These are phyloP conservation scores for Moniliophthora roreri DNA, from an alignment of 1,284 basidiomycete genomes.

Conservation along the genomic window DNA sequence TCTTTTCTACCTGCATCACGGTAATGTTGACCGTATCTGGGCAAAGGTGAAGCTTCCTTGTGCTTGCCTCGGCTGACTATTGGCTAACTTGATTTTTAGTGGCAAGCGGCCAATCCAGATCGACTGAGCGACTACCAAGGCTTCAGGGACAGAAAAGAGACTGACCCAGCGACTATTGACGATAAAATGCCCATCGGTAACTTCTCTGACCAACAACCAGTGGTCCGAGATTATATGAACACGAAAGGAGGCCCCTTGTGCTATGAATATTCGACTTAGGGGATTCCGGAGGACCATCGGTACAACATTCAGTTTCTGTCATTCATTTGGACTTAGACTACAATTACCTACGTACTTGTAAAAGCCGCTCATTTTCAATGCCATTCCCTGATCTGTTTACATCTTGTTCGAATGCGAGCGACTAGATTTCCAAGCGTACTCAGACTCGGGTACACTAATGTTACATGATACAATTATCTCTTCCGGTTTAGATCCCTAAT, in stretches of 20 bases:
- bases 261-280: neutral
- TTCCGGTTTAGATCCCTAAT: too few species aligned
- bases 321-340: too few species aligned
- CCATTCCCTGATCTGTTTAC: too few species aligned
- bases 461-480: too few species aligned
- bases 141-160: neutral
- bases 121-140: neutral
- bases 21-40: neutral
- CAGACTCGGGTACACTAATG: too few species aligned
- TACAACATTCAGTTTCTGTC: too few species aligned
- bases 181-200: neutral
- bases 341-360: too few species aligned
- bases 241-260: neutral
- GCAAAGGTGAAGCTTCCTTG: neutral
- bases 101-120: neutral
- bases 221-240: constrained; percentile 1
- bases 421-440: too few species aligned
- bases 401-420: too few species aligned
- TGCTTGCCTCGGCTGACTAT: neutral
- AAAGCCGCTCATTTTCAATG: too few species aligned
- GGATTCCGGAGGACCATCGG: too few species aligned
- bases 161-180: neutral
- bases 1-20: neutral
- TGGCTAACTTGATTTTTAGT: neutral
- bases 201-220: neutral